Evolutionary conservation across 1,139 yeast genomes (phyloP).

Genomic region (Yamadazyma spencermartinsiae): DNA sequence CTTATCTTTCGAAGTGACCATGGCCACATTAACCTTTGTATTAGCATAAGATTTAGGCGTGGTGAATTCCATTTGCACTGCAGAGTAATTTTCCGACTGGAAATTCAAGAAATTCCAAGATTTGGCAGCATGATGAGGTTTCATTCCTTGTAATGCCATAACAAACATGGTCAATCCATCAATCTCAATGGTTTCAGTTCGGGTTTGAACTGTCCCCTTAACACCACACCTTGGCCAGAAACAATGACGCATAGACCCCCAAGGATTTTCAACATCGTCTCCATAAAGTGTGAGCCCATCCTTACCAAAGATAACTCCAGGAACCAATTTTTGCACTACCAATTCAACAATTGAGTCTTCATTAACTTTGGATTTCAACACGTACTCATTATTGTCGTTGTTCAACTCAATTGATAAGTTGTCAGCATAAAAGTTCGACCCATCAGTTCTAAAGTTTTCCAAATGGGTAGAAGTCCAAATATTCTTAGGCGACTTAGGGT

Average conservation of each 20-base stretch:
- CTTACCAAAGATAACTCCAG: constrained; percentile 87
- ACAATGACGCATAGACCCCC: constrained; percentile 96
- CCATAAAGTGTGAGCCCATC: constrained; percentile 88
- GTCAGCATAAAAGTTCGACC: constrained; percentile 80
- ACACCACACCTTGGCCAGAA: constrained; percentile 92
- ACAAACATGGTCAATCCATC: constrained; percentile 80
- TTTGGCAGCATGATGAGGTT: constrained; percentile 98
- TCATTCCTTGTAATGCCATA: constrained; percentile 99
- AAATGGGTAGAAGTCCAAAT: constrained; percentile 91
- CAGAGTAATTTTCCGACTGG: constrained; percentile 74
- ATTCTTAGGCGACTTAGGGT: constrained; percentile 43
- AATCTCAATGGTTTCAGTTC: constrained; percentile 28
- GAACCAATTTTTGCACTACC: constrained; percentile 58
- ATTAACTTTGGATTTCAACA: constrained; percentile 64
- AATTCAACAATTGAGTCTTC: constrained; percentile 75
- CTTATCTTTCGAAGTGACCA: constrained; percentile 63
- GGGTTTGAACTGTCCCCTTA: constrained; percentile 57
- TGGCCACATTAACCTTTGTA: constrained; percentile 79
- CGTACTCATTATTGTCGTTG: constrained; percentile 56
- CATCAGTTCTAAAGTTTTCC: constrained; percentile 75
- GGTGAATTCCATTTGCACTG: constrained; percentile 90
- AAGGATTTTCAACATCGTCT: constrained; percentile 74
- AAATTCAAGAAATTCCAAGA: constrained; percentile 93
- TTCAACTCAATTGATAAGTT: constrained; percentile 61
- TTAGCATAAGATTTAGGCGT: constrained; percentile 89